Base-by-base conservation (phyloP, 1,284 basidiomycete species). In the Cutaneotrichosporon cavernicola region DNA sequence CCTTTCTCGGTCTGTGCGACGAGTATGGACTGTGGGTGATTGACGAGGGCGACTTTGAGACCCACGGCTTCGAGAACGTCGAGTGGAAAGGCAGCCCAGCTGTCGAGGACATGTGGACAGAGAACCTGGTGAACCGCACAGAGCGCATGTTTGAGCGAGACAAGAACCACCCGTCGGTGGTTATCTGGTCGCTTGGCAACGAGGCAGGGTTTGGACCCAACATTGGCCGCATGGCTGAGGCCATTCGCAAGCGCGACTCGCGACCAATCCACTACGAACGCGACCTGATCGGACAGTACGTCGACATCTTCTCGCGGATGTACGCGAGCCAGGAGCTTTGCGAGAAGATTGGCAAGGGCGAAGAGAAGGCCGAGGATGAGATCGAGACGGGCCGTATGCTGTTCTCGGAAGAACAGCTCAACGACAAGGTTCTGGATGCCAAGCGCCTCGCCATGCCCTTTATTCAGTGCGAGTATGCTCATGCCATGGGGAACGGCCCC, bases 1-100 rank as follows among this genome's bases (percentile, higher is more conserved):
- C 61, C 26, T 72, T 72, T 50, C 64, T 72, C 7, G 38, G 60
- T 2, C 63, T 72, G 2, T 72, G 71, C 58, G 71, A 72, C 47
- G 60, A 69, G 65, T 65, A 70, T 55, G 71, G 71, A 1, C 60
- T 72, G n/a, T 70, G 69, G 71, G 71, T 72, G 14, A 64, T 72
- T 34, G 71, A 72, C 64, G 71, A 72, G 64, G 56, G 64, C 56
- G 71, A 72, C 66, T 64, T 58, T 36, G 71, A 72, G 64, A 70
- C 69, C 4, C 71, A 72, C 57, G 71, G 71, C 22, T 72, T 69
- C 49, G 67, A 60, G 34, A 30, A 46, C n/a, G 49, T 58, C 40
- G 43, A 50, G 8, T 72, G 71, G 71, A 38, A 53, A 21, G 51
- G 64, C 16, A 66, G 63, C 26, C 71, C 71, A 2, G 62, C 66